These are phyloP conservation scores for Colletotrichum phormii DNA, from an alignment of 2,329 filamentous ascomycete genomes.

Conservation along the genomic window DNA sequence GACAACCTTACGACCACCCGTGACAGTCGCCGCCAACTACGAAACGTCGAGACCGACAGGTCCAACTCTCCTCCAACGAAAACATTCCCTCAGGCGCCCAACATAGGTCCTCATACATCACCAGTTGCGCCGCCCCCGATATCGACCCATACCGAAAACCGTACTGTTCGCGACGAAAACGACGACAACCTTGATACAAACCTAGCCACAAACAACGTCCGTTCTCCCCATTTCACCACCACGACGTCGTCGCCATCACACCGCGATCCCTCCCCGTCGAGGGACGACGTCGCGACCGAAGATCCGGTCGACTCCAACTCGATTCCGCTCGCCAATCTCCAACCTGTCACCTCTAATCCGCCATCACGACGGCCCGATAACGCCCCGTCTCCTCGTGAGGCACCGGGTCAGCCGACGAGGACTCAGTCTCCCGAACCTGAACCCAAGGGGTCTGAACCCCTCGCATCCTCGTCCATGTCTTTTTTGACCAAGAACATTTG, in stretches of 20 bases:
- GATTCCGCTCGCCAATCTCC: background rate
- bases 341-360: background rate
- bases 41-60: background rate
- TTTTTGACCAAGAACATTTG: conserved; percentile 37
- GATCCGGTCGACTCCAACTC: conserved; percentile 5
- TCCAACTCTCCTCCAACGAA: background rate
- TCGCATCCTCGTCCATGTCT: conserved; percentile 31
- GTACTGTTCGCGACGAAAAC: background rate
- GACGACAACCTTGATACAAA: background rate
- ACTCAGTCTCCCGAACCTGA: conserved; percentile 18
- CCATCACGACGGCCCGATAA: conserved; percentile 7
- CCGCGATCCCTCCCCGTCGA: conserved; percentile 10
- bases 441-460: conserved; percentile 22
- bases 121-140: background rate
- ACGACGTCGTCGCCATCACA: conserved; percentile 17
- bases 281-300: background rate
- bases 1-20: background rate
- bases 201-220: background rate
- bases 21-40: background rate
- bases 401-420: conserved; percentile 32
- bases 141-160: background rate
- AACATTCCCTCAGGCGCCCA: background rate
- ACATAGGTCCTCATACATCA: conserved; percentile 1
- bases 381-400: conserved; percentile 28
- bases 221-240: background rate